A percentile compares a stretch with the other conserved stretches of the same genome.
Conservation (phyloP, 345 rosid genomes). For the Acer negundo region DNA sequence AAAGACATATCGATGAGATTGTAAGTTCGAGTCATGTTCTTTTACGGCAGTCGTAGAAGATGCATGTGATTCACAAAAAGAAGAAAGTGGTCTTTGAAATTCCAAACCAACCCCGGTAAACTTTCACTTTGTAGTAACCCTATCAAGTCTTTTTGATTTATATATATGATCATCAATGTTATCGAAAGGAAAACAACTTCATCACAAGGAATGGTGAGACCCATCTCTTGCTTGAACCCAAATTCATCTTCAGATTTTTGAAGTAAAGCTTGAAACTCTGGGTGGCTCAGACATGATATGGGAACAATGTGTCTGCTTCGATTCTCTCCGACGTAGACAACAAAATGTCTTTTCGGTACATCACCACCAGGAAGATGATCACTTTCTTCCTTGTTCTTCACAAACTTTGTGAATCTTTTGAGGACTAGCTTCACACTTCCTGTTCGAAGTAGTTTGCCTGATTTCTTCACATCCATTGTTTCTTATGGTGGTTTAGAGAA, state of each 20-base stretch:
- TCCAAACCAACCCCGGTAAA: background rate
- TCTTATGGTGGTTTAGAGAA: background rate
- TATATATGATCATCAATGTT: conserved; percentile 39
- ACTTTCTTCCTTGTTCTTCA: conserved; percentile 42
- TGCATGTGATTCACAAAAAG: too few species aligned
- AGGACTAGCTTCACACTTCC: conserved; percentile 48
- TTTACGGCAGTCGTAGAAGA: too few species aligned
- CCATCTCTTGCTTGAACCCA: conserved; percentile 85
- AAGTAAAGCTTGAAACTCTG: conserved; percentile 71
- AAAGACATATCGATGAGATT: too few species aligned
- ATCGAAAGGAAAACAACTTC: conserved; percentile 67
- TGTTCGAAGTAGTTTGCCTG: conserved; percentile 39
- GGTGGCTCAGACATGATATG: conserved; percentile 67
- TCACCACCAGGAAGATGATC: conserved; percentile 50
- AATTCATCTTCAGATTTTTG: conserved; percentile 81
- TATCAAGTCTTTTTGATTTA: too few species aligned
- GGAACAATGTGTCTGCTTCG: conserved; percentile 79
- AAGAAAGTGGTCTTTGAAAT: too few species aligned
- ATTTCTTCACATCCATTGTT: conserved; percentile 35
- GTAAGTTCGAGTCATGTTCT: too few species aligned
- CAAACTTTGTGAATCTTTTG: conserved; percentile 61
- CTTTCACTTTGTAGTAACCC: background rate
- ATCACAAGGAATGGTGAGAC: conserved; percentile 92
- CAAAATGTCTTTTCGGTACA: conserved; percentile 91
- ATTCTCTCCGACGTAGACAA: conserved; percentile 81